Base-by-base conservation (phyloP, 495 filamentous ascomycete species). In the Penicillium roqueforti region DNA sequence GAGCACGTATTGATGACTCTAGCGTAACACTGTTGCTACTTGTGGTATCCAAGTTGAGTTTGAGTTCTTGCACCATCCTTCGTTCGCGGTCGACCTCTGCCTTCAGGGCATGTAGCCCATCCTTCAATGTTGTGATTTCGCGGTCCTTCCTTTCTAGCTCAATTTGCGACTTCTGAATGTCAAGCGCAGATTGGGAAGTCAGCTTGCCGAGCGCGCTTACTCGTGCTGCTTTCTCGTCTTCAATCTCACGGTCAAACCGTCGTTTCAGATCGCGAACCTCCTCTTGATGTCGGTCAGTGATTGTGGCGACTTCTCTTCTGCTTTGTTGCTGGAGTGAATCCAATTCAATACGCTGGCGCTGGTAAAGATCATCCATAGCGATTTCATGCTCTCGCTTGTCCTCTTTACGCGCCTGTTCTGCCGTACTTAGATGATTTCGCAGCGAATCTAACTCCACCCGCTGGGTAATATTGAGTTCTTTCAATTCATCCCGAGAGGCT, bases 1-100 rank as follows among this genome's bases (percentile, higher is more conserved):
- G 80, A 9, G 85, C 86, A 43, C 84, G 82, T 34, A 86, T 84
- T 4, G 86, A 82, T 2, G 83, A 84, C 54, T 96, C 91, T 18
- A 97, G 68, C 0, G 79, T 80, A 31, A 85, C 70, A 46, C 79
- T 79, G n/a, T 82, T 83, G 26, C 77, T 77, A 31, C 82, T 79
- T 36, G 79, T 76, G 19, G 87, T 84, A 22, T 82, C 73, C n/a
- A 92, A 66, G 44, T 86, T 84, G 11, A 79, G 74, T 51, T 82
- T 76, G 8, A 90, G 69, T 20, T 73, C 76, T 19, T 71, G 65
- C 48, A 80, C 84, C 18, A 77, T 64, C 18, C 69, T 72, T 48
- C 77, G 75, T 66, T 89, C 88, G 11, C 81, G 79, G 20, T 84
- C 81, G 6, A 93, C 54, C 10, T 90, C 83, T 1, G 68, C 73